Evolutionary conservation across 2,329 filamentous ascomycete species (phyloP).

Genomic region (Nigrospora sphaerica): DNA sequence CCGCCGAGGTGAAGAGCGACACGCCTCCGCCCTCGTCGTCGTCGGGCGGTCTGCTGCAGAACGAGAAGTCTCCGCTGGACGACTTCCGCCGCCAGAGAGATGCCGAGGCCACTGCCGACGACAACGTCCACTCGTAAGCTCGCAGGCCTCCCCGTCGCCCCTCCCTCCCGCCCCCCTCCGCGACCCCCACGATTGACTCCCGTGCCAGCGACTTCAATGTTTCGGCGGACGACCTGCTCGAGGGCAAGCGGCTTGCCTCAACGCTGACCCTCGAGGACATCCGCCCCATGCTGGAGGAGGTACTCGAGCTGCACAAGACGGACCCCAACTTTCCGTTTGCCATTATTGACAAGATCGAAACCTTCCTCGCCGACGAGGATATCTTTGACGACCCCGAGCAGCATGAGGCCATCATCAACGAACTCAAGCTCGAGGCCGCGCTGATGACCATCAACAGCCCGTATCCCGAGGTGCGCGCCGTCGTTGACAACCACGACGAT

Average conservation of each 20-base stretch:
- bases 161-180: no score
- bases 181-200: no score
- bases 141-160: no score
- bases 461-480: slow-evolving; percentile 35
- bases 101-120: no score
- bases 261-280: slow-evolving; percentile 14
- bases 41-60: no score
- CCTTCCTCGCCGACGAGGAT: slow-evolving; percentile 24
- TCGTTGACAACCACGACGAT: slow-evolving; percentile 34
- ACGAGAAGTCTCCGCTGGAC: no score
- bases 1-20: no score
- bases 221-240: slow-evolving; percentile 14
- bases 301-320: slow-evolving; percentile 32
- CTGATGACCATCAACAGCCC: slow-evolving; percentile 26
- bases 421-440: slow-evolving; percentile 25
- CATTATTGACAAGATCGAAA: slow-evolving; percentile 30
- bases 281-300: slow-evolving; percentile 24
- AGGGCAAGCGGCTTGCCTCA: slow-evolving; percentile 14
- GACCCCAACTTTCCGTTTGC: slow-evolving; percentile 40
- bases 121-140: no score
- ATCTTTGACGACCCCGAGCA: slow-evolving; percentile 27
- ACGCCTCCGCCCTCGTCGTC: no score
- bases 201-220: slow-evolving; percentile 14
- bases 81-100: no score
- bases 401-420: slow-evolving; percentile 21